phyloP scores from a whole-genome alignment of 306 rosid genomes.

The Castanea mollissima region DNA sequence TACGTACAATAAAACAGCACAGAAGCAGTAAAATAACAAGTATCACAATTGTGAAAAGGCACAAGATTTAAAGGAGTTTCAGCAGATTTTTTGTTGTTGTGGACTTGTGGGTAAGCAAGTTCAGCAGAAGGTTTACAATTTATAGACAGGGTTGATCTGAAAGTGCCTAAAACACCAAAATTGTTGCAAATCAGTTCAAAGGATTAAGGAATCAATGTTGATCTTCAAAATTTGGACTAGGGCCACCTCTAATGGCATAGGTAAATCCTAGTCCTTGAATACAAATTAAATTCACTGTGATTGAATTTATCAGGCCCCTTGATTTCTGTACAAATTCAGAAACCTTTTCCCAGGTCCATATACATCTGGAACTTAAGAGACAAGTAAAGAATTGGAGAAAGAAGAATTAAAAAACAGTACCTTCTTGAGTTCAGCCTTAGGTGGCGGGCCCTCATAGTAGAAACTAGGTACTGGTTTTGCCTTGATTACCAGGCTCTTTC shows the following conservation, averaged over 20 bases:
- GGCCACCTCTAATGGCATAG: neutral
- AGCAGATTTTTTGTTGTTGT: too few species aligned
- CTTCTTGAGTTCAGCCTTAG: conserved; percentile 81
- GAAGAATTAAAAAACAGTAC: conserved; percentile 28
- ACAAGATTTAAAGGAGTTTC: neutral
- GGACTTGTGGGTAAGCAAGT: too few species aligned
- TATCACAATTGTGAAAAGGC: conserved; percentile 1
- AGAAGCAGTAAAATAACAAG: conserved; percentile 2
- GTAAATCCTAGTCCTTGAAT: neutral
- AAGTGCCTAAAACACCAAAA: neutral
- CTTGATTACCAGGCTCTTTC: conserved; percentile 81
- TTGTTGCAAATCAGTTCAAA: neutral
- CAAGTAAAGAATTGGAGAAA: conserved; percentile 1
- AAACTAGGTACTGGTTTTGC: conserved; percentile 97
- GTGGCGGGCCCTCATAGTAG: conserved; percentile 90
- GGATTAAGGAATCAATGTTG: neutral
- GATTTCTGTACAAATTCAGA: conserved; percentile 7
- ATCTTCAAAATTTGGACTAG: conserved; percentile 8
- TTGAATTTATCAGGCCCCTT: neutral
- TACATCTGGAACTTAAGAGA: conserved; percentile 13
- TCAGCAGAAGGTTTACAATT: neutral
- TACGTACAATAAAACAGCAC: neutral
- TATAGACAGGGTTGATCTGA: neutral
- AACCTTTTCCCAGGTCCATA: conserved; percentile 10
- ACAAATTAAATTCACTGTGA: conserved; percentile 5